phyloP scores from a whole-genome alignment of 2,329 filamentous ascomycete genomes.

The Endoconidiophora polonica region DNA sequence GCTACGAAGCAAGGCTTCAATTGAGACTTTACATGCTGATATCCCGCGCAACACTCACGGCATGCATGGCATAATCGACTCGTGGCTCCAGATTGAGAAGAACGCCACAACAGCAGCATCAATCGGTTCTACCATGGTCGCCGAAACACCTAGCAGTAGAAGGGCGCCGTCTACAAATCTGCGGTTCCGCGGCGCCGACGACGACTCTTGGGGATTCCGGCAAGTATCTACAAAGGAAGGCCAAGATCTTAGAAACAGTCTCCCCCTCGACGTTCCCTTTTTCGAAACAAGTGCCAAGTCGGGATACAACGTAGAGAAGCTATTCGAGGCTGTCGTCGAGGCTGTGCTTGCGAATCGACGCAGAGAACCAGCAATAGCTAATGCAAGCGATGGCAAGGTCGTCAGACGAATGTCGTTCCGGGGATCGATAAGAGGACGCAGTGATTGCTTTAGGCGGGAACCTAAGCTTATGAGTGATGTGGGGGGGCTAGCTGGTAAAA shows the following conservation, averaged over 20 bases:
- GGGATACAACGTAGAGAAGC: conserved; percentile 49
- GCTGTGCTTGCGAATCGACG: conserved; percentile 1
- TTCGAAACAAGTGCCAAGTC: conserved; percentile 60
- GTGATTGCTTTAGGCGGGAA: no score
- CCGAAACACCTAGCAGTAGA: no score
- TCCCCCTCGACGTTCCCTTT: conserved; percentile 49
- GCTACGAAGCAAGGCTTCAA: no score
- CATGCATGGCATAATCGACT: background rate
- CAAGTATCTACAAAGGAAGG: conserved; percentile 27
- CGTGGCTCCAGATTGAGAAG: background rate
- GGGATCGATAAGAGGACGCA: no score
- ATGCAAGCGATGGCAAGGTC: no score
- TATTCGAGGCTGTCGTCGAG: conserved; percentile 45
- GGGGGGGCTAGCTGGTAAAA: no score
- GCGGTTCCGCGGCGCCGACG: background rate
- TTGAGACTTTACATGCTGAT: no score
- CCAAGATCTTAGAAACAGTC: conserved; percentile 43
- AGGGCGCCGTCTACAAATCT: no score
- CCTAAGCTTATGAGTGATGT: no score
- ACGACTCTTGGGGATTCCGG: conserved; percentile 9
- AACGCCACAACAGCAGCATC: background rate
- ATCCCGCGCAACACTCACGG: no score
- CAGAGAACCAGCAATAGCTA: no score
- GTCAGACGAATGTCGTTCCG: no score
- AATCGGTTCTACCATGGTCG: background rate